A percentile compares a stretch with the other conserved stretches of the same genome.
phyloP scores from a whole-genome alignment of 2,329 filamentous ascomycete species.

The Cladophialophora chaetospira region DNA sequence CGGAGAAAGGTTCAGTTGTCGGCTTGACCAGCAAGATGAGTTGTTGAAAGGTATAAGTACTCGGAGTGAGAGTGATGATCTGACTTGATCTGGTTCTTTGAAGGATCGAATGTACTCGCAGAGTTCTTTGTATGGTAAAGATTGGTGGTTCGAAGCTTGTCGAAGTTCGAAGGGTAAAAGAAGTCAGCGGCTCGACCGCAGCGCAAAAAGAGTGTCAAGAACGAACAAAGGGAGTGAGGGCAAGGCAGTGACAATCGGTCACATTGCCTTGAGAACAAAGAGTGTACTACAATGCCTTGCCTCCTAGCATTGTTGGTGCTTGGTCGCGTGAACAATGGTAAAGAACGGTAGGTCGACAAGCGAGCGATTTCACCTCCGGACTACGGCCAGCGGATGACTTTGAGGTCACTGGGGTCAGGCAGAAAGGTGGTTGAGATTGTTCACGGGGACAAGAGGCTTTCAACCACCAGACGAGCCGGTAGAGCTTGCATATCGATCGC shows the following conservation, averaged over 20 bases:
- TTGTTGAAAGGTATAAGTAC: neutral
- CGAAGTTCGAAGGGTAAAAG: constrained; percentile 13
- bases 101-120: constrained; percentile 17
- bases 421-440: neutral
- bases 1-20: neutral
- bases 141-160: constrained; percentile 16
- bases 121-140: constrained; percentile 16
- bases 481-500: constrained; percentile 29
- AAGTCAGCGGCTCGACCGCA: constrained; percentile 14
- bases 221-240: constrained; percentile 25
- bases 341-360: constrained; percentile 24
- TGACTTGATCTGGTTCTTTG: constrained; percentile 1
- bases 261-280: constrained; percentile 27
- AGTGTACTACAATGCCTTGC: constrained; percentile 27
- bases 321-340: constrained; percentile 24
- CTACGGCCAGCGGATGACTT: constrained; percentile 6
- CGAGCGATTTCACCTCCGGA: constrained; percentile 23
- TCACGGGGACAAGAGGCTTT: constrained; percentile 17
- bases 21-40: constrained; percentile 9
- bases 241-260: constrained; percentile 28
- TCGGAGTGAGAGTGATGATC: neutral
- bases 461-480: constrained; percentile 21
- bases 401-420: constrained; percentile 10
- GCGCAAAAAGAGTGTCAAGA: constrained; percentile 25
- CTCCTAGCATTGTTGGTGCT: constrained; percentile 29